phyloP scores from a whole-genome alignment of 306 rosid genomes.

The Gastrolobium bilobum region DNA sequence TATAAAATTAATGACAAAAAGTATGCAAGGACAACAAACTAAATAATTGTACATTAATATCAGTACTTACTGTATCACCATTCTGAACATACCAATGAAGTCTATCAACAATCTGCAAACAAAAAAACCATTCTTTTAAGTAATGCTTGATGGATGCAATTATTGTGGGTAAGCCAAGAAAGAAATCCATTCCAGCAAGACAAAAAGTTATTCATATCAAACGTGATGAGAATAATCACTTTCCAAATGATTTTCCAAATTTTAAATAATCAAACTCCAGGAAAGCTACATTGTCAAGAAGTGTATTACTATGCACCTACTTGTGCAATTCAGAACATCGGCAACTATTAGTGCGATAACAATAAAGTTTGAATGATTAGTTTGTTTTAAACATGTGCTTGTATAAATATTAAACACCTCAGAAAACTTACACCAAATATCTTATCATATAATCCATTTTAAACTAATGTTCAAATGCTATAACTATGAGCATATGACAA shows the following conservation, averaged over 20 bases:
- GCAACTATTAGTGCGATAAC: conserved; percentile 16
- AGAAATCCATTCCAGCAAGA: conserved; percentile 30
- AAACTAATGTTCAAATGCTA: conserved; percentile 13
- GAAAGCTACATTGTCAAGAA: conserved; percentile 30
- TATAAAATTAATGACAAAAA: conserved; percentile 25
- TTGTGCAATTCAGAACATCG: conserved; percentile 25
- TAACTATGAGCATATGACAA: conserved; percentile 14
- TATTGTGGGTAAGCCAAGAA: conserved; percentile 27
- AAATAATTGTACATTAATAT: conserved; percentile 23
- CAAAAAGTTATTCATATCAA: conserved; percentile 20
- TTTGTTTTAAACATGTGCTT: background rate
- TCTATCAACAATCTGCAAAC: conserved; percentile 82
- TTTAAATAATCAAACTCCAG: conserved; percentile 26
- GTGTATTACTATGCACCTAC: conserved; percentile 1
- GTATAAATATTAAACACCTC: conserved; percentile 11
- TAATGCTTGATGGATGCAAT: conserved; percentile 40
- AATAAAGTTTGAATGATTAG: conserved; percentile 22
- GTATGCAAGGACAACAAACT: background rate
- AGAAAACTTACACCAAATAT: conserved; percentile 31
- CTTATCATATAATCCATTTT: background rate
- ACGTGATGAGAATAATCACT: conserved; percentile 35
- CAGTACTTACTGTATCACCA: conserved; percentile 77
- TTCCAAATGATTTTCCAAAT: conserved; percentile 15
- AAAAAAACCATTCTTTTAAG: conserved; percentile 46
- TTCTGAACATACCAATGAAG: conserved; percentile 78